Conservation (phyloP, 2,329 filamentous ascomycete genomes). For the Ascocoryne sarcoides region DNA sequence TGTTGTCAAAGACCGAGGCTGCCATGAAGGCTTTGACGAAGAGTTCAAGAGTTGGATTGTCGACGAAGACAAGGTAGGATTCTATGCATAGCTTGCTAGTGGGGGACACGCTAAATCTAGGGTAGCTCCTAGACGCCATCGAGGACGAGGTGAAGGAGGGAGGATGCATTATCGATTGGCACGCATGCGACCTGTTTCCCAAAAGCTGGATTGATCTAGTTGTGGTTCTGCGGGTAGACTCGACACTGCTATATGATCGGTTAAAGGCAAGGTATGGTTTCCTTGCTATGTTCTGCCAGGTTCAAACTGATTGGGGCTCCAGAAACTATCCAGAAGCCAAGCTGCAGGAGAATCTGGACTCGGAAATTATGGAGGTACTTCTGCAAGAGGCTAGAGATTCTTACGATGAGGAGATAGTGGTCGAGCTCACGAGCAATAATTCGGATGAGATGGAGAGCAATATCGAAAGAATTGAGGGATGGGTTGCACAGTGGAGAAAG, state of each 20-base stretch:
- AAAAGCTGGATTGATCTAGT: constrained; percentile 92
- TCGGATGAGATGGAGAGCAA: constrained; percentile 83
- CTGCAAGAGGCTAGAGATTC: constrained; percentile 82
- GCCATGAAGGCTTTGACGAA: constrained; percentile 81
- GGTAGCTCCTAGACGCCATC: constrained; percentile 74
- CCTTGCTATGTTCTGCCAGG: not conserved
- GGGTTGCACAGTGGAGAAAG: constrained; percentile 76
- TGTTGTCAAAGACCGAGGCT: constrained; percentile 78
- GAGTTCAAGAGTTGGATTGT: constrained; percentile 85
- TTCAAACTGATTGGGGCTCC: not conserved
- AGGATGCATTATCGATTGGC: constrained; percentile 93
- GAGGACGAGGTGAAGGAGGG: constrained; percentile 72
- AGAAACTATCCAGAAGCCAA: constrained; percentile 80
- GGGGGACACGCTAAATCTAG: not conserved
- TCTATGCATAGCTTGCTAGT: not conserved
- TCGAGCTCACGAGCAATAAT: constrained; percentile 76
- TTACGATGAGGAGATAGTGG: constrained; percentile 79
- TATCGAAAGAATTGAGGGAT: constrained; percentile 71
- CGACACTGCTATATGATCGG: constrained; percentile 74
- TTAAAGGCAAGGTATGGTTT: constrained; percentile 55
- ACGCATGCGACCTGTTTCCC: constrained; percentile 92
- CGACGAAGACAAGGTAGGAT: constrained; percentile 81
- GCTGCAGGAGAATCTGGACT: constrained; percentile 90
- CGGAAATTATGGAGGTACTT: constrained; percentile 94
- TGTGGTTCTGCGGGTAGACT: constrained; percentile 78